Conservation (phyloP, 176 grass and related monocot genomes). For the Echinochloa phyllopogon region DNA sequence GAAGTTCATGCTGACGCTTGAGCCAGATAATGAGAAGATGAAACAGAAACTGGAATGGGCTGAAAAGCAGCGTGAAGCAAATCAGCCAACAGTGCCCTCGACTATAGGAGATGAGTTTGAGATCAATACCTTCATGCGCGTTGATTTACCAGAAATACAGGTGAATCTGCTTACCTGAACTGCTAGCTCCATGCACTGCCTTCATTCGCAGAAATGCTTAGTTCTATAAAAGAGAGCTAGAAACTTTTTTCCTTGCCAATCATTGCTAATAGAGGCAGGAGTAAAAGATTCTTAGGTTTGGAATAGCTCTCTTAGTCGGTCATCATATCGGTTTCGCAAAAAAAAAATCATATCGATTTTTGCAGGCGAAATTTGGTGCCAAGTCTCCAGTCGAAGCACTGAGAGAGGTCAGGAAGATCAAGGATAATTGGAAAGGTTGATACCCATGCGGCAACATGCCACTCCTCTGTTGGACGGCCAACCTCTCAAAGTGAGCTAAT, state of each 20-base stretch:
- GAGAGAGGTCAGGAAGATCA: constrained; percentile 70
- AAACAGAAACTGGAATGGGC: constrained; percentile 90
- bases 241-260: background rate
- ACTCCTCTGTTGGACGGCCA: constrained; percentile 5
- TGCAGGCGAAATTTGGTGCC: constrained; percentile 72
- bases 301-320: background rate
- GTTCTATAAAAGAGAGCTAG: background rate
- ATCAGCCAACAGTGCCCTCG: constrained; percentile 78
- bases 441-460: background rate
- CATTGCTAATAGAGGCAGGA: background rate
- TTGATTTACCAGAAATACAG: constrained; percentile 89
- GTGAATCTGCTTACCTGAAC: constrained; percentile 30
- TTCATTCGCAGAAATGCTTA: background rate
- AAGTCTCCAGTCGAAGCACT: constrained; percentile 69
- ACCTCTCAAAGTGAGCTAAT: constrained; percentile 25
- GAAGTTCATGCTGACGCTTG: constrained; percentile 75
- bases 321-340: background rate
- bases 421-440: constrained; percentile 97
- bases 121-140: constrained; percentile 94
- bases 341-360: no score
- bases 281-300: background rate
- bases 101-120: constrained; percentile 89
- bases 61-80: constrained; percentile 59
- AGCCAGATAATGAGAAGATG: constrained; percentile 79
- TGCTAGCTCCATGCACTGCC: background rate